Percentiles rank a stretch among this genome's conserved stretches.
Conservation (phyloP, 108 stramenopile genomes). For the Fragilaria radians region DNA sequence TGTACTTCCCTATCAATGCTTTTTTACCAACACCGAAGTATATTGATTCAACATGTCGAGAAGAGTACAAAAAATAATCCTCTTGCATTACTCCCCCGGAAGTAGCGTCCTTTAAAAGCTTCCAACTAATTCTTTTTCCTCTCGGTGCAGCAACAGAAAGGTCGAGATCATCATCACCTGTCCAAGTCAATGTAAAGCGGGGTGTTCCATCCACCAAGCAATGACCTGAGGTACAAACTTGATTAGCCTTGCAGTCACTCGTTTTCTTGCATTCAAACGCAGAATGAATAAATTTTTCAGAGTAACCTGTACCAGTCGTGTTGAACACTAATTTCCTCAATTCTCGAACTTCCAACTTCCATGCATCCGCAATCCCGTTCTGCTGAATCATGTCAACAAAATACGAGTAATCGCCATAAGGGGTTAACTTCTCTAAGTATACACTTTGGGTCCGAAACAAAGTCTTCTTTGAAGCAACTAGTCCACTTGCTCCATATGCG, state of each 20-base stretch:
- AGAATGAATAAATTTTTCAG: not conserved
- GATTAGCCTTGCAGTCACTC: not conserved
- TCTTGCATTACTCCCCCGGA: not conserved
- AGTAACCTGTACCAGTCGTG: not conserved
- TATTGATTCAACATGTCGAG: not conserved
- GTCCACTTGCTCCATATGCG: not conserved
- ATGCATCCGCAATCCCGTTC: not conserved
- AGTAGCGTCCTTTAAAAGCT: not conserved
- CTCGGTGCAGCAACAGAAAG: not conserved
- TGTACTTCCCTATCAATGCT: not conserved
- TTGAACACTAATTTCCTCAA: not conserved
- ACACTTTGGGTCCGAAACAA: not conserved
- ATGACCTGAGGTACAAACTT: not conserved
- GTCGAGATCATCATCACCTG: constrained; percentile 7
- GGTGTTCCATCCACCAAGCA: constrained; percentile 5
- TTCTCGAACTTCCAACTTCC: not conserved
- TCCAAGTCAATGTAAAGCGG: constrained; percentile 22
- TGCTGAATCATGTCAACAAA: not conserved
- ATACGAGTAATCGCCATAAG: not conserved
- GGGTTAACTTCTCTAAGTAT: not conserved
- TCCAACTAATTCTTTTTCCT: not conserved
- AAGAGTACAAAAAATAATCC: not conserved
- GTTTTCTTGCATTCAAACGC: not conserved
- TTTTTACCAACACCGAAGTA: not conserved
- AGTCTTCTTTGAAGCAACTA: not conserved